Evolutionary conservation across 768 basidiomycete genomes (phyloP).

Genomic region (Cystofilobasidium capitatum): DNA sequence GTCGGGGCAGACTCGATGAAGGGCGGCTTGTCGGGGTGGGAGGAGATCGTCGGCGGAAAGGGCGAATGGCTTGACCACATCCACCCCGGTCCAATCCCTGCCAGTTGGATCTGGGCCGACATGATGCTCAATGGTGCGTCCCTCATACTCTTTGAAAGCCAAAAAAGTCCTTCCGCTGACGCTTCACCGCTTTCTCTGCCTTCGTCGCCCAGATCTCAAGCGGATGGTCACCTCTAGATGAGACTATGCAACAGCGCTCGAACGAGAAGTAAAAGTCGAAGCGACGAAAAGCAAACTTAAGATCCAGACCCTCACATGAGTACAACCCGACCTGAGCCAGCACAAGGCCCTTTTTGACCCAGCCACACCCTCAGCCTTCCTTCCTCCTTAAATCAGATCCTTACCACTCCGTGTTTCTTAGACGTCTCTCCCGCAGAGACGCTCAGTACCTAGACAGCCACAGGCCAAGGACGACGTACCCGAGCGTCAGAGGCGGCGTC

Average conservation of each 20-base stretch:
- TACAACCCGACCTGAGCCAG: too few relatives aligned
- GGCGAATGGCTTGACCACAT: constrained; percentile 25
- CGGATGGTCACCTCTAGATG: background rate
- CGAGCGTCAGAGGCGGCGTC: constrained; percentile 54
- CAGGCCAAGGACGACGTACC: constrained; percentile 62
- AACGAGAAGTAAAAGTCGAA: background rate
- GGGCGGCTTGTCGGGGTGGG: background rate
- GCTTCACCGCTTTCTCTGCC: background rate
- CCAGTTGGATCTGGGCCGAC: constrained; percentile 26
- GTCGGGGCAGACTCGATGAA: background rate
- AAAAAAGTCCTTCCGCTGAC: too few relatives aligned
- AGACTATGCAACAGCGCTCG: too few relatives aligned
- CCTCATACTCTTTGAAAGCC: background rate
- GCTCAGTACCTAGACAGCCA: constrained; percentile 37
- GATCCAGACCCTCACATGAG: too few relatives aligned
- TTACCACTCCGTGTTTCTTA: too few relatives aligned
- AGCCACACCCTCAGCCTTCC: too few relatives aligned
- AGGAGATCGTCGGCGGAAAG: constrained; percentile 3
- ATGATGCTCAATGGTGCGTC: constrained; percentile 25
- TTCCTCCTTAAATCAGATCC: too few relatives aligned
- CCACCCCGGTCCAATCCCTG: constrained; percentile 22
- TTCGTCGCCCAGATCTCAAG: background rate
- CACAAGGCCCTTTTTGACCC: too few relatives aligned
- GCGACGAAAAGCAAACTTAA: too few relatives aligned
- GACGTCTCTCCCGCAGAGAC: too few relatives aligned